phyloP scores from a whole-genome alignment of 1,284 basidiomycete species.

The Leucoagaricus sp. region DNA sequence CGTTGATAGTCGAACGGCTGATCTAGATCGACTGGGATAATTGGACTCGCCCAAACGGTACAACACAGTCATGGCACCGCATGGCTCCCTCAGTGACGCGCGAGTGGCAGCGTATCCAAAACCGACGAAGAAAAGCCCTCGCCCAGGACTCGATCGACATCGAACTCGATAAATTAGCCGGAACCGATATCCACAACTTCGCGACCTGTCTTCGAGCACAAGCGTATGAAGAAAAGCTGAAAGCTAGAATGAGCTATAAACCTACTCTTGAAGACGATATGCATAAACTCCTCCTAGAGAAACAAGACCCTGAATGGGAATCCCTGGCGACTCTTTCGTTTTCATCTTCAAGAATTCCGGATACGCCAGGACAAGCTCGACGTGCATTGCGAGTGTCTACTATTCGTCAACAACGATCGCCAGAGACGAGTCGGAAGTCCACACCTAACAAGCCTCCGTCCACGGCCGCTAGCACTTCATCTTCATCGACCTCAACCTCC shows the following conservation, averaged over 20 bases:
- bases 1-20: neutral
- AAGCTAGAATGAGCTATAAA: slow-evolving; percentile 6
- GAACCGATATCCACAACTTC: slow-evolving; percentile 41
- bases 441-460: neutral
- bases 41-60: slow-evolving; percentile 37
- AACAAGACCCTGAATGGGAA: neutral
- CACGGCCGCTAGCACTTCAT: no score
- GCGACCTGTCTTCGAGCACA: slow-evolving; percentile 41
- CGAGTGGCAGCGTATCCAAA: slow-evolving; percentile 28
- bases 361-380: neutral
- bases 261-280: slow-evolving; percentile 21
- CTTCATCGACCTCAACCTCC: neutral
- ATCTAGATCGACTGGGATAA: slow-evolving; percentile 34
- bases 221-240: slow-evolving; percentile 44
- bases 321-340: no score
- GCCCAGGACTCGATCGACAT: slow-evolving; percentile 30
- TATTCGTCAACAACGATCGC: neutral
- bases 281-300: slow-evolving; percentile 17
- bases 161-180: slow-evolving; percentile 22
- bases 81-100: slow-evolving; percentile 15
- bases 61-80: slow-evolving; percentile 36
- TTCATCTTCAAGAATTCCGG: neutral
- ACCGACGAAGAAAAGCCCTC: slow-evolving; percentile 19
- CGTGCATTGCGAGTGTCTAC: slow-evolving; percentile 6
- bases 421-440: neutral